Base-by-base conservation (phyloP, 2,329 filamentous ascomycete genomes). In the Xylaria digitata region DNA sequence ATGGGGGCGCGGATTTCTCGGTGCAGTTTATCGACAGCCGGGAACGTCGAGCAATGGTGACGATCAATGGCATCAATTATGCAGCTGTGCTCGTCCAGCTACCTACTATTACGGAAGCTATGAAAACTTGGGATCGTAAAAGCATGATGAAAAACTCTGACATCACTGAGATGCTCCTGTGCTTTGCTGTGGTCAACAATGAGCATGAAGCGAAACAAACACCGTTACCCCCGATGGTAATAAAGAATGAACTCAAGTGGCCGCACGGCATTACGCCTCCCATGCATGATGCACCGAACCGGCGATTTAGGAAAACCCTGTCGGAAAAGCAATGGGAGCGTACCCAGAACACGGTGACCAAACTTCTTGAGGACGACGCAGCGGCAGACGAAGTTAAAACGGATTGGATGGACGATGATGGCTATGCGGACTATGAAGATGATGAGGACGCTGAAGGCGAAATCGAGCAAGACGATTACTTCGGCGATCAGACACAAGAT, bases 71-170 rank as follows among this genome's bases (percentile, higher is more conserved):
- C 4, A 86, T 87, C 58, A 84, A 87, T 55, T 97, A 93, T 76
- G 94, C 92, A 0, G 93, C 92, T 26, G 87, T 90, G 21, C 84
- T 97, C 77, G 90, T 97, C 8, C 93, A 96, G 73, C 81, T 97
- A 37, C 94, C 94, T 0, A 96, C 92, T 66, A 92, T 97, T 65
- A 90, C 94, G 5, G 94, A 97, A 77, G 91, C 90, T 7, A 94
- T 96, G 91, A 97, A 97, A 83, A 94, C 92, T 66, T 97, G 93
- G 92, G 94, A 97, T 77, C 90, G 90, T 75, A 93, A 92, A 75
- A 87, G 90, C 19, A 93, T 94, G 83, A 93, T 94, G 83, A 97
- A 97, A 81, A 92, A 92, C 8, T 91, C 92, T 37, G 94, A 97
- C 75, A 88, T 97, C 40, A 93, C 91, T 72, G 93, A 97, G 81